Percentiles rank a stretch among this genome's conserved stretches.
These are phyloP conservation scores for Tuber aestivum DNA, from an alignment of 495 filamentous ascomycete genomes.

Conservation along the genomic window DNA sequence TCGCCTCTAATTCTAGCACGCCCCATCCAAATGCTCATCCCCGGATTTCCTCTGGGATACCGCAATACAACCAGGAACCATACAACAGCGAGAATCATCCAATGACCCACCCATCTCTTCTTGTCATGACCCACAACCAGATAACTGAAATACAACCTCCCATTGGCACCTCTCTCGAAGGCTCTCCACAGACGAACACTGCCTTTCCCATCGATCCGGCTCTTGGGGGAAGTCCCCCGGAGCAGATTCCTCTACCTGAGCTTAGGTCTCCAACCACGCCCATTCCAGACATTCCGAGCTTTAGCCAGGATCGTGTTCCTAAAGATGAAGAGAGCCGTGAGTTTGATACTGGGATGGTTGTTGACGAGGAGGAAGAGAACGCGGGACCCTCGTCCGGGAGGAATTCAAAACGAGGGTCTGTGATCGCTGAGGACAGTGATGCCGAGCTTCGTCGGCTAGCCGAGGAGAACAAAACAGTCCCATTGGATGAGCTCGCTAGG, in stretches of 20 bases:
- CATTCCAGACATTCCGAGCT: slow-evolving; percentile 47
- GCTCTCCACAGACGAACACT: slow-evolving; percentile 26
- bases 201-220: slow-evolving; percentile 42
- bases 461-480: slow-evolving; percentile 63
- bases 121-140: slow-evolving; percentile 40
- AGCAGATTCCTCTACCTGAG: slow-evolving; percentile 23
- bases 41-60: slow-evolving; percentile 27
- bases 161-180: slow-evolving; percentile 30
- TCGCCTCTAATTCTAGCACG: slow-evolving; percentile 34
- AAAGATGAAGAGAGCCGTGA: slow-evolving; percentile 34
- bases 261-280: slow-evolving; percentile 45
- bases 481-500: slow-evolving; percentile 79
- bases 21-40: slow-evolving; percentile 29
- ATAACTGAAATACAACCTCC: slow-evolving; percentile 37
- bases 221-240: slow-evolving; percentile 34
- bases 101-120: slow-evolving; percentile 40
- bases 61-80: slow-evolving; percentile 40
- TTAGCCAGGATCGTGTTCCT: slow-evolving; percentile 30
- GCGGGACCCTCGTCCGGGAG: slow-evolving; percentile 24
- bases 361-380: slow-evolving; percentile 53
- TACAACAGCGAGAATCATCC: slow-evolving; percentile 43
- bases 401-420: slow-evolving; percentile 36
- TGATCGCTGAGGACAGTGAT: slow-evolving; percentile 50
- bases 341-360: slow-evolving; percentile 28
- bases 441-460: slow-evolving; percentile 84